phyloP scores from a whole-genome alignment of 1,284 basidiomycete genomes.

The Nidula niveotomentosa region DNA sequence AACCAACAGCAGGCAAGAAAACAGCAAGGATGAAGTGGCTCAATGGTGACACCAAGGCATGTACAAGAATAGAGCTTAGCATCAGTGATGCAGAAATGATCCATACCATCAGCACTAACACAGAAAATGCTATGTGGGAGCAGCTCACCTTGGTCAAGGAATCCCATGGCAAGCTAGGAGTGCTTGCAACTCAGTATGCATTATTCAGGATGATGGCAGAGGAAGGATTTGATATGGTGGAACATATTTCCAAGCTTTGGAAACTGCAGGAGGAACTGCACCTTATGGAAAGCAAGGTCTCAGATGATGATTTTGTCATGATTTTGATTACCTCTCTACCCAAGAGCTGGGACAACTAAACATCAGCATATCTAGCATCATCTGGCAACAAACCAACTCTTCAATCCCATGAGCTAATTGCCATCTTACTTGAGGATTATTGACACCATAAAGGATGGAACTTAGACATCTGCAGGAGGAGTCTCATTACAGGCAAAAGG shows the following conservation, averaged over 20 bases:
- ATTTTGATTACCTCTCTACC: no score
- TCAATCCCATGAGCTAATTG: not conserved
- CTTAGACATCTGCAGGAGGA: not conserved
- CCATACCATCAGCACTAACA: no score
- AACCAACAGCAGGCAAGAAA: not conserved
- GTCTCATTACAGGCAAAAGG: not conserved
- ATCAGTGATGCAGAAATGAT: not conserved
- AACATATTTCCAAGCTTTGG: no score
- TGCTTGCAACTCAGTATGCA: not conserved
- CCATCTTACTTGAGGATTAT: not conserved
- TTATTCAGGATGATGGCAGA: not conserved
- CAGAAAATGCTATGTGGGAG: no score
- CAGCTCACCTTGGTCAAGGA: no score
- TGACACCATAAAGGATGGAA: not conserved
- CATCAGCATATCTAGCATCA: conserved; percentile 5
- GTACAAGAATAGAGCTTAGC: not conserved
- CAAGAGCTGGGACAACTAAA: conserved; percentile 7
- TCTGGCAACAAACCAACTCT: no score
- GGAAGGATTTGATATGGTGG: not conserved
- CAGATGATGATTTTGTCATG: no score
- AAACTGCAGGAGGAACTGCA: no score
- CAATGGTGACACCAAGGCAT: not conserved
- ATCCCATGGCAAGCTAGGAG: not conserved
- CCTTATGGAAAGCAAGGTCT: no score
- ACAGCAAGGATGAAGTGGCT: no score